Conservation (phyloP, 2,329 filamentous ascomycete genomes). For the Colletotrichum echinochloae region DNA sequence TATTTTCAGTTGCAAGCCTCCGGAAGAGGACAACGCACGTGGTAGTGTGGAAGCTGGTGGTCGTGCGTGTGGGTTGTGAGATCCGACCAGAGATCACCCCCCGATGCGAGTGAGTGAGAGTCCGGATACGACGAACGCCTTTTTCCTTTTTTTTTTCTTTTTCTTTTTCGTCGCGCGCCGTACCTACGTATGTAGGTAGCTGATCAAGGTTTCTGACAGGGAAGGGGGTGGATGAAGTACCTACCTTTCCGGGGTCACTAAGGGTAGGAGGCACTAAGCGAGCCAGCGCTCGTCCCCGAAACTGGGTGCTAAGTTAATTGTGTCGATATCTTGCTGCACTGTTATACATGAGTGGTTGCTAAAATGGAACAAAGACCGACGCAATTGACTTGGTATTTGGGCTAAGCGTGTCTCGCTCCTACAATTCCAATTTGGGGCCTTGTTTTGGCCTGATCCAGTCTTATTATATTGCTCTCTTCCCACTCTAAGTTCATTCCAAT, state of each 20-base stretch:
- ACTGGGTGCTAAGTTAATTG: background rate
- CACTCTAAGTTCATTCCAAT: background rate
- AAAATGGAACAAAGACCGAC: background rate
- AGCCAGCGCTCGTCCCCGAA: background rate
- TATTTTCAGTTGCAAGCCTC: conserved; percentile 42
- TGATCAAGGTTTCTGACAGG: conserved; percentile 29
- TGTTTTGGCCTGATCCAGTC: background rate
- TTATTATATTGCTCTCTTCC: background rate
- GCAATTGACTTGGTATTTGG: background rate
- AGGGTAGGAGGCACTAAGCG: background rate
- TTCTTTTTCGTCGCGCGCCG: conserved; percentile 6
- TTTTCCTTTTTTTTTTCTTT: conserved; percentile 26
- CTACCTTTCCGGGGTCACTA: background rate
- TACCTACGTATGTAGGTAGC: background rate
- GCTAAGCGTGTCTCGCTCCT: background rate
- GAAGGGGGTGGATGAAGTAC: background rate
- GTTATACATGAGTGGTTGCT: background rate
- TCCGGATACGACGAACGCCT: background rate
- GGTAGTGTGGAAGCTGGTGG: background rate
- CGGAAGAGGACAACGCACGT: background rate
- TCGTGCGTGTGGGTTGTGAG: background rate
- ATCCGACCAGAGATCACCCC: background rate
- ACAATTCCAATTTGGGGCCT: background rate
- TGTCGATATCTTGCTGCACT: background rate
- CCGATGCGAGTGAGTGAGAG: background rate